Percentiles rank a stretch among this genome's conserved stretches.
These are phyloP conservation scores for Phytophthora pisi DNA, from an alignment of 352 stramenopile species.

Conservation along the genomic window DNA sequence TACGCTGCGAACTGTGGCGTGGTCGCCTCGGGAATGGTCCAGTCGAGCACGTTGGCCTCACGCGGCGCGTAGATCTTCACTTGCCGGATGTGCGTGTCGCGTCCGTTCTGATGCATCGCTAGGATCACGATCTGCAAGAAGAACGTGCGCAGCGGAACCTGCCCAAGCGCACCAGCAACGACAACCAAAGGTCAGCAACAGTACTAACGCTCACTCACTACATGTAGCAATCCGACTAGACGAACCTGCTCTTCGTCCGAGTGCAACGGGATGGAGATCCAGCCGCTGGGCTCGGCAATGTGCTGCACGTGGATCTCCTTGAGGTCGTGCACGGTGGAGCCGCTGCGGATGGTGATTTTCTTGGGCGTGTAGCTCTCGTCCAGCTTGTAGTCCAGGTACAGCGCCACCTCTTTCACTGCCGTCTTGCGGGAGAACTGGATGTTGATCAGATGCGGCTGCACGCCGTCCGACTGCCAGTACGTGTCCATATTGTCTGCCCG, in stretches of 20 bases:
- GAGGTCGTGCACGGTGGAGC: slow-evolving; percentile 96
- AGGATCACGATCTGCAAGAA: slow-evolving; percentile 96
- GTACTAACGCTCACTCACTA: background rate
- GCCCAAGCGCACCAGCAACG: background rate
- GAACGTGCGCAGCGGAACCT: slow-evolving; percentile 88
- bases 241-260: slow-evolving; percentile 53
- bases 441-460: slow-evolving; percentile 97
- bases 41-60: slow-evolving; percentile 56
- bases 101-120: slow-evolving; percentile 98
- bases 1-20: slow-evolving; percentile 77
- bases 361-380: slow-evolving; percentile 99
- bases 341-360: slow-evolving; percentile 92
- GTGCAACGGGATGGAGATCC: slow-evolving; percentile 92
- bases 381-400: slow-evolving; percentile 98
- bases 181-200: background rate
- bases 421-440: slow-evolving; percentile 97
- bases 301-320: slow-evolving; percentile 93
- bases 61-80: slow-evolving; percentile 92
- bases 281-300: slow-evolving; percentile 93
- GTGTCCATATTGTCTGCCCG: slow-evolving; percentile 92
- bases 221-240: slow-evolving; percentile 2
- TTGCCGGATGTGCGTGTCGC: slow-evolving; percentile 96
- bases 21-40: slow-evolving; percentile 54
- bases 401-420: slow-evolving; percentile 92
- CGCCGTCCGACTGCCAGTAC: slow-evolving; percentile 97